phyloP scores from a whole-genome alignment of 441 rosid species.

The Francoa sonchifolia region DNA sequence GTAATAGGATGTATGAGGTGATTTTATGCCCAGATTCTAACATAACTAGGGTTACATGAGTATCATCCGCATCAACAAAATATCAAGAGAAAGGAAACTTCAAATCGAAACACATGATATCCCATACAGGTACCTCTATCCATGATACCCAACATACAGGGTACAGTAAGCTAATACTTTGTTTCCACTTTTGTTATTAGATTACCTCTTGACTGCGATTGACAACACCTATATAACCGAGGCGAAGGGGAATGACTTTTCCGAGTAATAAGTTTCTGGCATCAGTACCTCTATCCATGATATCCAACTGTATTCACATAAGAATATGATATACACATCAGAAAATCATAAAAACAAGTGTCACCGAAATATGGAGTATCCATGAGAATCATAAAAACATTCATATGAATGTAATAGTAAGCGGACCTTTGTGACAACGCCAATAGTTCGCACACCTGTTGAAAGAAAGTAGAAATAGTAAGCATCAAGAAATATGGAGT shows the following conservation, averaged over 20 bases:
- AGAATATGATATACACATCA: conserved; percentile 14
- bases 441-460: conserved; percentile 72
- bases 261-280: conserved; percentile 75
- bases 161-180: no score
- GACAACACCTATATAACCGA: conserved; percentile 81
- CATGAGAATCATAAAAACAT: conserved; percentile 7
- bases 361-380: no score
- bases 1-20: no score
- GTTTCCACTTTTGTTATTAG: no score
- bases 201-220: conserved; percentile 94
- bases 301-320: conserved; percentile 51
- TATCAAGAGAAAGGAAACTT: no score
- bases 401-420: no score
- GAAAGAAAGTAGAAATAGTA: conserved; percentile 6
- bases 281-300: conserved; percentile 95
- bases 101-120: no score
- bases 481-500: conserved; percentile 2
- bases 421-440: conserved; percentile 85
- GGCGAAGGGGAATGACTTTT: conserved; percentile 71
- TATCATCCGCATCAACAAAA: no score
- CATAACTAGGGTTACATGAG: no score
- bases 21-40: no score
- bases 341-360: not conserved
- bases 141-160: no score
- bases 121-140: no score